These are phyloP conservation scores for Fusarium decemcellulare DNA, from an alignment of 2,329 filamentous ascomycete genomes.

Conservation along the genomic window DNA sequence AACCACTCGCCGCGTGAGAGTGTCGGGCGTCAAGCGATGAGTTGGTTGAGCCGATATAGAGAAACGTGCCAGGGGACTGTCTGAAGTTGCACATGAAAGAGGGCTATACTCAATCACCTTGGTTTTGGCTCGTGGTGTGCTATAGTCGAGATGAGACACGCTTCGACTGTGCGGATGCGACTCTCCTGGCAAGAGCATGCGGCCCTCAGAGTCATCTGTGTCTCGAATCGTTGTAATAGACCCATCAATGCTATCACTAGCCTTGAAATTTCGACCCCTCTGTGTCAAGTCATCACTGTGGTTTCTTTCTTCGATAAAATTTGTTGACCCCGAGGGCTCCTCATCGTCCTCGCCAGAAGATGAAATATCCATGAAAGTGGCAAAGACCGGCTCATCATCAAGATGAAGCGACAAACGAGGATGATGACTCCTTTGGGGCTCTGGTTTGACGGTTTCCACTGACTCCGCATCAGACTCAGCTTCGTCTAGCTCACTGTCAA, in stretches of 20 bases:
- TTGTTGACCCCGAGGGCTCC: background rate
- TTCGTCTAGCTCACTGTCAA: background rate
- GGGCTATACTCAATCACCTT: slow-evolving; percentile 26
- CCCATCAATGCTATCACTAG: no score
- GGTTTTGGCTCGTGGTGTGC: slow-evolving; percentile 10
- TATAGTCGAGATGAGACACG: slow-evolving; percentile 17
- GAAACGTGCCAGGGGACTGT: slow-evolving; percentile 47
- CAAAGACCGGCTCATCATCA: slow-evolving; percentile 40
- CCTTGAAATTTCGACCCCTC: no score
- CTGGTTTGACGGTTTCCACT: slow-evolving; percentile 30
- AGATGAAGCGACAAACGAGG: slow-evolving; percentile 53
- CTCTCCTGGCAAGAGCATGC: slow-evolving; percentile 10
- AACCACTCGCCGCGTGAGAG: slow-evolving; percentile 41
- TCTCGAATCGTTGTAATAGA: background rate
- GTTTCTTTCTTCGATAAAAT: background rate
- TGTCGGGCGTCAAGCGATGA: slow-evolving; percentile 44
- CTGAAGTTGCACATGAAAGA: slow-evolving; percentile 24
- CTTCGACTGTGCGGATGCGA: slow-evolving; percentile 16
- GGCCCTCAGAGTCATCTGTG: background rate
- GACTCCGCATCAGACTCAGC: slow-evolving; percentile 41
- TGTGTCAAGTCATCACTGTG: no score
- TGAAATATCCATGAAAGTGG: slow-evolving; percentile 44
- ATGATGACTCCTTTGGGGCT: slow-evolving; percentile 25
- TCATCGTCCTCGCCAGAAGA: slow-evolving; percentile 12
- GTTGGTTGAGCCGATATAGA: slow-evolving; percentile 44